These are phyloP conservation scores for Pseudocercospora cruenta DNA, from an alignment of 2,329 filamentous ascomycete species.

Conservation along the genomic window DNA sequence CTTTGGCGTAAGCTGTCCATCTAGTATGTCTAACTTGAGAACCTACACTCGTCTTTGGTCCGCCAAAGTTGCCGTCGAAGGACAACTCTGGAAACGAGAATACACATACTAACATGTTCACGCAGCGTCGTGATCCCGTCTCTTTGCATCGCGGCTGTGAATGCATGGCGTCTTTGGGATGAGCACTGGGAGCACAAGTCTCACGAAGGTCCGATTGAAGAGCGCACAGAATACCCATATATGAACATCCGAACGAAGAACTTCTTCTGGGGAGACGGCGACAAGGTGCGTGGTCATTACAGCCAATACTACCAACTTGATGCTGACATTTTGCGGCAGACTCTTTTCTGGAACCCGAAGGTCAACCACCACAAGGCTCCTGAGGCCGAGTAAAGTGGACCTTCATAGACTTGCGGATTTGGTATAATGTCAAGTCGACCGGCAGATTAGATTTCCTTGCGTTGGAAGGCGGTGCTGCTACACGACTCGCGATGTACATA, in stretches of 20 bases:
- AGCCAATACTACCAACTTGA: background rate
- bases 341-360: constrained; percentile 78
- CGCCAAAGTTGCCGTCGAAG: background rate
- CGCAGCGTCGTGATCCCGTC: constrained; percentile 66
- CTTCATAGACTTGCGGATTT: background rate
- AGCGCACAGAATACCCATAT: constrained; percentile 91
- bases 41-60: background rate
- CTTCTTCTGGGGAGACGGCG: constrained; percentile 91
- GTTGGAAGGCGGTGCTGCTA: background rate
- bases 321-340: constrained; percentile 39
- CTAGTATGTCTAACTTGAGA: constrained; percentile 70
- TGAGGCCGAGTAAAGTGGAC: background rate
- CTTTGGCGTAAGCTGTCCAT: constrained; percentile 95
- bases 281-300: constrained; percentile 68
- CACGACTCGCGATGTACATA: constrained; percentile 4
- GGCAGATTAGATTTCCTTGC: constrained; percentile 2
- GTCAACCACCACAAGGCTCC: constrained; percentile 79
- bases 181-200: constrained; percentile 97
- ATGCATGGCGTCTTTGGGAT: constrained; percentile 89
- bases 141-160: constrained; percentile 72
- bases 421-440: background rate
- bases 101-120: constrained; percentile 23
- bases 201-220: constrained; percentile 84
- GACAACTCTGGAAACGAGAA: background rate
- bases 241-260: constrained; percentile 98